Conservation (phyloP, 2,329 filamentous ascomycete genomes). For the Phaeosphaeria sp. region DNA sequence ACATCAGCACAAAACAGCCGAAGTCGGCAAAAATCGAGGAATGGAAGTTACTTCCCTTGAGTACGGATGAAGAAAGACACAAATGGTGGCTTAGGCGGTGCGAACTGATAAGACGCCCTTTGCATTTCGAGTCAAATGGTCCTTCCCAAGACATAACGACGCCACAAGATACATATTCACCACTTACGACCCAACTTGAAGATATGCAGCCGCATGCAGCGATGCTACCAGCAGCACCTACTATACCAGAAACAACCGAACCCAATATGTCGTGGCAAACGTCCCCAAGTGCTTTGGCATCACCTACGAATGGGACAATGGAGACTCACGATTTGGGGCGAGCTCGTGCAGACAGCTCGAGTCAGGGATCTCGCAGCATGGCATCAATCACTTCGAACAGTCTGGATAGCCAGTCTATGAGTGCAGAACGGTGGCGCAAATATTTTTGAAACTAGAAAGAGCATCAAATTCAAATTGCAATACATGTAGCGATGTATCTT, state of each 20-base stretch:
- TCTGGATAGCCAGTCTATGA: background rate
- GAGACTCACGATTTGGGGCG: background rate
- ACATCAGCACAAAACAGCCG: slow-evolving; percentile 20
- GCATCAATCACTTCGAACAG: background rate
- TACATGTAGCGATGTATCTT: background rate
- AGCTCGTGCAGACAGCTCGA: background rate
- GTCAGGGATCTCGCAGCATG: background rate
- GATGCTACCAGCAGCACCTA: background rate
- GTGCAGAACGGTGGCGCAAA: slow-evolving; percentile 19
- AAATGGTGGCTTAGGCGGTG: slow-evolving; percentile 20
- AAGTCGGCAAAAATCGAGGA: slow-evolving; percentile 29
- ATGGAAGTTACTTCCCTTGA: slow-evolving; percentile 25
- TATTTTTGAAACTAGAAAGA: slow-evolving; percentile 14
- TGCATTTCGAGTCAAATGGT: background rate
- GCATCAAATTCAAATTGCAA: background rate
- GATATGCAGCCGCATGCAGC: background rate
- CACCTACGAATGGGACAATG: background rate
- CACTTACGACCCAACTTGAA: slow-evolving; percentile 7
- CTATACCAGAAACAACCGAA: background rate
- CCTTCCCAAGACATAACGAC: slow-evolving; percentile 1
- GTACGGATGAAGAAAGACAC: slow-evolving; percentile 15
- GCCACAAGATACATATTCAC: slow-evolving; percentile 8
- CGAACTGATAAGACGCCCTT: background rate
- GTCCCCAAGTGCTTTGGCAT: background rate
- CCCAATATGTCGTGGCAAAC: slow-evolving; percentile 4